phyloP scores from a whole-genome alignment of 371 early-diverging fungal species.

The Saksenaea vasiformis region DNA sequence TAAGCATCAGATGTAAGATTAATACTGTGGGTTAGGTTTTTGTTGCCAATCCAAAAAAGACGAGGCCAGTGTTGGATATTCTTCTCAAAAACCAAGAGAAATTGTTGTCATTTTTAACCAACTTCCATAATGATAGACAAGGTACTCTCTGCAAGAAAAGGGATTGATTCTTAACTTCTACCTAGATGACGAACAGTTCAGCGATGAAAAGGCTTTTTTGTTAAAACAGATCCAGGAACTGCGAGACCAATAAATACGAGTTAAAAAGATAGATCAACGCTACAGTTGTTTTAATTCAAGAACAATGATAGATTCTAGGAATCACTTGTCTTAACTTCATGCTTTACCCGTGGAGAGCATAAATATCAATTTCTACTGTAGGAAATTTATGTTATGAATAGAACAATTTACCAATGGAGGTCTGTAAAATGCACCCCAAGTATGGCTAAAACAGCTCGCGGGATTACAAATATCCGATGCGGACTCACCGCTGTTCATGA shows the following conservation, averaged over 20 bases:
- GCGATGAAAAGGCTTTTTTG: constrained; percentile 94
- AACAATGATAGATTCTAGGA: no score
- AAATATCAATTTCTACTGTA: no score
- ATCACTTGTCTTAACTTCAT: background rate
- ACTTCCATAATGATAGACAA: constrained; percentile 90
- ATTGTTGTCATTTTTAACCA: constrained; percentile 77
- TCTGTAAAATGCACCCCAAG: no score
- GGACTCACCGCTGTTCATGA: no score
- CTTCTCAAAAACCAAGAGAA: constrained; percentile 88
- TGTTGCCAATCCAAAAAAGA: constrained; percentile 96
- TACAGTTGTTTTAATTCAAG: no score
- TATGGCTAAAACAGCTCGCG: no score
- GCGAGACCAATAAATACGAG: background rate
- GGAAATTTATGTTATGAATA: no score
- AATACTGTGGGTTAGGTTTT: constrained; percentile 66
- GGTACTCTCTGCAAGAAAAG: constrained; percentile 47
- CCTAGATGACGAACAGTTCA: constrained; percentile 94
- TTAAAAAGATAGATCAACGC: no score
- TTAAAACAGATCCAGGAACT: constrained; percentile 81
- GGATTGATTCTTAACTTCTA: background rate
- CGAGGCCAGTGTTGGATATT: constrained; percentile 85
- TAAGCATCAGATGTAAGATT: background rate
- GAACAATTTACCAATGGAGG: no score
- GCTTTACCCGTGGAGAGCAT: no score
- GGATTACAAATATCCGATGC: no score